A percentile compares a stretch with the other conserved stretches of the same genome.
These are phyloP conservation scores for Puccinellia tenuiflora DNA, from an alignment of 176 grass and related monocot species.

Conservation along the genomic window DNA sequence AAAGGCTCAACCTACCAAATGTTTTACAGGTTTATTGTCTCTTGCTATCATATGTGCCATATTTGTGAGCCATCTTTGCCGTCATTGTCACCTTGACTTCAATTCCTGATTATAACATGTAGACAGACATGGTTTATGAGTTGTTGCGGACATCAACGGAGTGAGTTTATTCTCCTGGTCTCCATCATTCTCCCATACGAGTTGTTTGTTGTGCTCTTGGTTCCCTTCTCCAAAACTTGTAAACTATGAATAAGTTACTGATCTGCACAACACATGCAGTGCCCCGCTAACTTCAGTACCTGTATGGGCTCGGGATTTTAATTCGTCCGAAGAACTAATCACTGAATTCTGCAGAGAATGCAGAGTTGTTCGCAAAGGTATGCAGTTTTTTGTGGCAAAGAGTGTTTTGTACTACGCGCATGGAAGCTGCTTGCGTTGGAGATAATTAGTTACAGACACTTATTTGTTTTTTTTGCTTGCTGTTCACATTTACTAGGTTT, in stretches of 20 bases:
- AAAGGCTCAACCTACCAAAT: conserved; percentile 93
- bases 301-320: conserved; percentile 89
- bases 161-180: conserved; percentile 32
- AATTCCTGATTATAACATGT: conserved; percentile 34
- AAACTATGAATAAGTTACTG: neutral
- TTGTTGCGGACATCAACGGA: conserved; percentile 85
- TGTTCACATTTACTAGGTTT: conserved; percentile 50
- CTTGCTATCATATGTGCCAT: neutral
- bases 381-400: neutral
- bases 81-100: conserved; percentile 4
- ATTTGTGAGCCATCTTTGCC: neutral
- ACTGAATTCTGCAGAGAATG: conserved; percentile 97
- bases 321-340: conserved; percentile 86
- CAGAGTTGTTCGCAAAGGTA: conserved; percentile 98
- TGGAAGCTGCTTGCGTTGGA: neutral
- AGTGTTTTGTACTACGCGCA: neutral
- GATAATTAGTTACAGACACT: neutral
- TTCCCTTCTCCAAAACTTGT: neutral
- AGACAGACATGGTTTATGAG: conserved; percentile 99
- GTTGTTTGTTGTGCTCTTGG: neutral
- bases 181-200: neutral
- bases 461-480: neutral
- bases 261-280: conserved; percentile 38
- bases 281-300: conserved; percentile 83
- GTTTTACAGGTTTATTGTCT: conserved; percentile 78